Conservation (phyloP, 371 early-diverging fungal species). For the Apophysomyces sp. region DNA sequence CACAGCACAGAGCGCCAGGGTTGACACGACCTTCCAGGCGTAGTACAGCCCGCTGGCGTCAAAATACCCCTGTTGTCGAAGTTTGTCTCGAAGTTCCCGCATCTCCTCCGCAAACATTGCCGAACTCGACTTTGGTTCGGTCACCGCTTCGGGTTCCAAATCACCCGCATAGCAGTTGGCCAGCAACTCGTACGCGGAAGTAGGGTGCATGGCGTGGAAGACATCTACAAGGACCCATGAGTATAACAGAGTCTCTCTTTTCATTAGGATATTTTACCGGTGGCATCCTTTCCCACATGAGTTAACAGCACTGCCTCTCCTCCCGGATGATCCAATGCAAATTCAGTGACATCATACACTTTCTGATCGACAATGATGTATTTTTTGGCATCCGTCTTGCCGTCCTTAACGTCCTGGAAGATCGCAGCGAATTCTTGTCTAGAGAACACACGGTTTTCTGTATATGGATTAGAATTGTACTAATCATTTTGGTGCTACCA, state of each 20-base stretch:
- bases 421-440: constrained; percentile 35
- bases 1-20: constrained; percentile 49
- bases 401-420: constrained; percentile 41
- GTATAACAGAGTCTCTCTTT: background rate
- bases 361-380: constrained; percentile 80
- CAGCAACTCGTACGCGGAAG: constrained; percentile 66
- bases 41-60: constrained; percentile 72
- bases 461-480: background rate
- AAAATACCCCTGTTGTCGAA: constrained; percentile 65
- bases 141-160: constrained; percentile 44
- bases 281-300: constrained; percentile 82
- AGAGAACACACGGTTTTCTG: constrained; percentile 14
- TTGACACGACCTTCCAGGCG: constrained; percentile 59
- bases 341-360: constrained; percentile 87
- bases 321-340: constrained; percentile 85
- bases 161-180: constrained; percentile 84
- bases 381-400: constrained; percentile 48
- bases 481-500: background rate
- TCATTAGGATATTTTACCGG: constrained; percentile 47
- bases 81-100: constrained; percentile 60
- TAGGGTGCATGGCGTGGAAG: constrained; percentile 85
- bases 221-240: constrained; percentile 54
- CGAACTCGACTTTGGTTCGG: constrained; percentile 9
- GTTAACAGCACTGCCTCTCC: constrained; percentile 69
- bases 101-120: constrained; percentile 59